phyloP scores from a whole-genome alignment of 2,329 filamentous ascomycete genomes.

The Fusarium sp. region DNA sequence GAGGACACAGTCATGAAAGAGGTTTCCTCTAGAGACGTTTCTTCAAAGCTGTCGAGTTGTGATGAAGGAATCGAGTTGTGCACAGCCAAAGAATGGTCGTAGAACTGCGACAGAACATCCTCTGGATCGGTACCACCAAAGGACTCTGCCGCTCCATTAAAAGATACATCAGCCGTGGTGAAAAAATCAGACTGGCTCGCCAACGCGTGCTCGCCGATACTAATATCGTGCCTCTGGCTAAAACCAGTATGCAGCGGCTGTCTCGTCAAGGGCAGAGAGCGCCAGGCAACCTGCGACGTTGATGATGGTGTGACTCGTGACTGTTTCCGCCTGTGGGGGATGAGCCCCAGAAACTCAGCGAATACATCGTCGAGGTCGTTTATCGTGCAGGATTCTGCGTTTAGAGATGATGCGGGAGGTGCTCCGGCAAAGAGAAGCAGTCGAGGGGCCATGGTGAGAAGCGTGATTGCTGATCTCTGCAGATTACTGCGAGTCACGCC shows the following conservation, averaged over 20 bases:
- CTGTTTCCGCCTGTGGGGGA: not conserved
- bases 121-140: constrained; percentile 49
- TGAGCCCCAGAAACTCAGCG: constrained; percentile 41
- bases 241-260: constrained; percentile 63
- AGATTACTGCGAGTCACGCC: not conserved
- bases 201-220: constrained; percentile 45
- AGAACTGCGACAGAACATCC: constrained; percentile 71
- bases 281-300: constrained; percentile 59
- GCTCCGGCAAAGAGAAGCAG: constrained; percentile 56
- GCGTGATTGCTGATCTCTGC: not conserved
- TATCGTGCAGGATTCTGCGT: constrained; percentile 47
- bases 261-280: constrained; percentile 62
- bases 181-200: constrained; percentile 59
- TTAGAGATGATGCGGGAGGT: constrained; percentile 47
- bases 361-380: constrained; percentile 43
- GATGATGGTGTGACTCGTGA: constrained; percentile 40
- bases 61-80: constrained; percentile 76
- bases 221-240: constrained; percentile 61
- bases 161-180: constrained; percentile 56
- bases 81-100: constrained; percentile 80
- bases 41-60: constrained; percentile 58
- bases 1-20: constrained; percentile 56
- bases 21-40: constrained; percentile 42
- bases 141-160: constrained; percentile 38
- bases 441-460: constrained; percentile 40